Evolutionary conservation across 1,139 yeast genomes (phyloP).

Genomic region (Candida neerlandica): DNA sequence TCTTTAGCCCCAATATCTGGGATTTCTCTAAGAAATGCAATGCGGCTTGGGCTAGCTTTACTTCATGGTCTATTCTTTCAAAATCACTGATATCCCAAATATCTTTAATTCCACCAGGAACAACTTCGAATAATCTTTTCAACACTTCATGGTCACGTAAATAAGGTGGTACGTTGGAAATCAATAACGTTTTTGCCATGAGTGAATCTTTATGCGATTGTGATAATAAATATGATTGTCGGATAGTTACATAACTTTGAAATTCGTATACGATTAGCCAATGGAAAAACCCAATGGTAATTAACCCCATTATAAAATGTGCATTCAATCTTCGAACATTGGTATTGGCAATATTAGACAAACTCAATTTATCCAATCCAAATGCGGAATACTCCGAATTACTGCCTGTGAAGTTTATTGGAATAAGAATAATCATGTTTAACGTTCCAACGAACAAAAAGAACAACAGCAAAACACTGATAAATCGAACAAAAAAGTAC

Average conservation of each 20-base stretch:
- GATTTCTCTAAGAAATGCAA: slow-evolving; percentile 44
- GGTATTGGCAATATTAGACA: slow-evolving; percentile 58
- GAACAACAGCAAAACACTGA: slow-evolving; percentile 48
- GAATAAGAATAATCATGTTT: slow-evolving; percentile 56
- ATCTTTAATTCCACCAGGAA: slow-evolving; percentile 50
- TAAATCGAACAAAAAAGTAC: slow-evolving; percentile 59
- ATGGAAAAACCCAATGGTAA: slow-evolving; percentile 58
- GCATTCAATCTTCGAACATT: slow-evolving; percentile 49
- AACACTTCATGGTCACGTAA: slow-evolving; percentile 30
- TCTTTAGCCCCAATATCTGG: slow-evolving; percentile 19
- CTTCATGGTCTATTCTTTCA: slow-evolving; percentile 31
- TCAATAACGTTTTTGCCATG: slow-evolving; percentile 43
- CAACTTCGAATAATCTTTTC: slow-evolving; percentile 27
- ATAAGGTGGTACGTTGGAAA: slow-evolving; percentile 51
- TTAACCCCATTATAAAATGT: slow-evolving; percentile 56
- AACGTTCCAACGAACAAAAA: slow-evolving; percentile 52
- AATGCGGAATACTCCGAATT: slow-evolving; percentile 29
- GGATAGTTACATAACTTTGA: slow-evolving; percentile 45
- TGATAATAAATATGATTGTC: slow-evolving; percentile 39
- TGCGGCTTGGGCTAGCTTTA: slow-evolving; percentile 33
- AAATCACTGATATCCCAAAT: slow-evolving; percentile 57
- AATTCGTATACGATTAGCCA: slow-evolving; percentile 54
- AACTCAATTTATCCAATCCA: slow-evolving; percentile 62
- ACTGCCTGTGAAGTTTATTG: slow-evolving; percentile 56
- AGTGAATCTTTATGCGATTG: slow-evolving; percentile 26